Percentiles rank a stretch among this genome's conserved stretches.
phyloP scores from a whole-genome alignment of 2,329 filamentous ascomycete species.

The Colletotrichum sansevieriae region DNA sequence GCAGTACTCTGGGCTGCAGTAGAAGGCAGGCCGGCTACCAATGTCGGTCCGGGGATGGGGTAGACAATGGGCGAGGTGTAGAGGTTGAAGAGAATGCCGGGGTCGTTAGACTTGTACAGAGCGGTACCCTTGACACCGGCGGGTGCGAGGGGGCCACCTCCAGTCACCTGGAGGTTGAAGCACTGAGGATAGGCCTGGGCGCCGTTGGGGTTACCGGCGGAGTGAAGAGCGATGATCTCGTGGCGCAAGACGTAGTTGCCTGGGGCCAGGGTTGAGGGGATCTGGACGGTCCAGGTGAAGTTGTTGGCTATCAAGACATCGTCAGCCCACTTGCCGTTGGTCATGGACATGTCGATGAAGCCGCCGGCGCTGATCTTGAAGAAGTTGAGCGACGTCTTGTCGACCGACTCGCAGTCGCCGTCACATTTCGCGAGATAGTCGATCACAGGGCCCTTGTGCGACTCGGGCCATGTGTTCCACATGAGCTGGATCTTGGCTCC shows the following conservation, averaged over 20 bases:
- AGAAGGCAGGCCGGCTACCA: conserved; percentile 43
- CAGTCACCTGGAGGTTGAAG: conserved; percentile 61
- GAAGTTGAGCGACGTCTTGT: conserved; percentile 65
- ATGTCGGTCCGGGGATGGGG: conserved; percentile 49
- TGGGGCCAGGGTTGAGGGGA: conserved; percentile 60
- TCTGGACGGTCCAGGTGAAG: conserved; percentile 60
- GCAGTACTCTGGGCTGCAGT: conserved; percentile 40
- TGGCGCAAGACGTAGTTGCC: conserved; percentile 69
- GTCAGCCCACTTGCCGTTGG: conserved; percentile 67
- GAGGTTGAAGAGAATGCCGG: conserved; percentile 54
- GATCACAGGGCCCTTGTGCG: conserved; percentile 72
- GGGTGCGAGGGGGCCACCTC: conserved; percentile 50
- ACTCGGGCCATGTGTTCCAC: conserved; percentile 76
- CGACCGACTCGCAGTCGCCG: conserved; percentile 64
- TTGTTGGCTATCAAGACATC: conserved; percentile 64
- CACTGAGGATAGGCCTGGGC: conserved; percentile 67
- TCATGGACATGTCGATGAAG: conserved; percentile 57
- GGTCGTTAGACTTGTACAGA: conserved; percentile 52
- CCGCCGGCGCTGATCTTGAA: conserved; percentile 71
- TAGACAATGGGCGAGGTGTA: conserved; percentile 48
- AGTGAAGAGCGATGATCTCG: conserved; percentile 69
- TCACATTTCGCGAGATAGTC: conserved; percentile 69
- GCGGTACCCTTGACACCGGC: conserved; percentile 52
- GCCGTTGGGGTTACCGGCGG: conserved; percentile 55
- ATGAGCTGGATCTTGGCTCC: conserved; percentile 70